Conservation (phyloP, 306 rosid species). For the Castanea crenata region DNA sequence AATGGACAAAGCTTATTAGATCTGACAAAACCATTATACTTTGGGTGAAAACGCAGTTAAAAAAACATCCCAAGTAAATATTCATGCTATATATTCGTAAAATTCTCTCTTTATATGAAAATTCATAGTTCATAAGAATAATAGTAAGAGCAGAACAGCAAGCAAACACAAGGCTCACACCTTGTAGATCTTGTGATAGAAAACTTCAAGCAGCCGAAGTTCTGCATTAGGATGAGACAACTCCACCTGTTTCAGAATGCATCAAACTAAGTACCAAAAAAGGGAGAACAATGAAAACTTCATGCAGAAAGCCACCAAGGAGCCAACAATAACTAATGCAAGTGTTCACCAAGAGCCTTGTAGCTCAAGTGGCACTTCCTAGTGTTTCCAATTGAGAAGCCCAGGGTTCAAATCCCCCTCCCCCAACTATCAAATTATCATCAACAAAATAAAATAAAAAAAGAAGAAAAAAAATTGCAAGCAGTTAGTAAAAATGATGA, state of each 20-base stretch:
- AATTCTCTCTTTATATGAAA: not conserved
- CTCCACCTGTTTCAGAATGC: slow-evolving; percentile 57
- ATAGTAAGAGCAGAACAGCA: slow-evolving; percentile 12
- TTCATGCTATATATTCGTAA: not conserved
- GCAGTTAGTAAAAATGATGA: not conserved
- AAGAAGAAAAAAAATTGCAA: not conserved
- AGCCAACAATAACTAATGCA: not conserved
- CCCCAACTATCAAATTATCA: no score
- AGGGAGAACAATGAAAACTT: not conserved
- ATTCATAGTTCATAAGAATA: not conserved
- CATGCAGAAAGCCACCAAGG: slow-evolving; percentile 1
- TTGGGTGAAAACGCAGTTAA: not conserved
- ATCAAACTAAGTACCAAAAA: slow-evolving; percentile 4
- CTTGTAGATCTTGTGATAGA: slow-evolving; percentile 93
- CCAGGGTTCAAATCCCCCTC: no score
- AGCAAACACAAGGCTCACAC: slow-evolving; percentile 35
- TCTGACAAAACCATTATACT: not conserved
- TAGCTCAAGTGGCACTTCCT: no score
- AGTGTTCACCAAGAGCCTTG: no score
- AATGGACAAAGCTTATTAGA: not conserved
- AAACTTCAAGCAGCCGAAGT: slow-evolving; percentile 91
- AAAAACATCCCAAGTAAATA: not conserved
- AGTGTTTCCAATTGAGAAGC: no score
- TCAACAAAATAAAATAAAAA: no score
- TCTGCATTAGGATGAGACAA: slow-evolving; percentile 78